Conservation (phyloP, 192 early-diverging fungal genomes). For the Chytriomyces sp. region DNA sequence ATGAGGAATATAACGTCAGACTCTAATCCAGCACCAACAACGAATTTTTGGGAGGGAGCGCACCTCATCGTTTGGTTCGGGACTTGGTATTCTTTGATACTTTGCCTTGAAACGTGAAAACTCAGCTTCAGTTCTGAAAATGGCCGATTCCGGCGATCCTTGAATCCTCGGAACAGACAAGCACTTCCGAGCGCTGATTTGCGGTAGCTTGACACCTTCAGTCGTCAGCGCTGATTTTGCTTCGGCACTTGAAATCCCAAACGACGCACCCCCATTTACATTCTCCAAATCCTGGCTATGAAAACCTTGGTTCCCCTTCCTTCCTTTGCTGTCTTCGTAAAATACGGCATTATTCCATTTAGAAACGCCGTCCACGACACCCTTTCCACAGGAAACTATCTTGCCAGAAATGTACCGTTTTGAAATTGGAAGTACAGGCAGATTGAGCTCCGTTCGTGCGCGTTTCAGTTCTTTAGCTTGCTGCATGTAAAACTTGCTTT, state of each 20-base stretch:
- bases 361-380: too few relatives aligned
- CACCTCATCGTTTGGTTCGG: neutral
- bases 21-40: neutral
- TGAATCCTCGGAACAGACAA: too few relatives aligned
- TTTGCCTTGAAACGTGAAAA: conserved; percentile 3
- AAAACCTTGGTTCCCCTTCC: too few relatives aligned
- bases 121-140: neutral
- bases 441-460: neutral
- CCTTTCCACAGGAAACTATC: too few relatives aligned
- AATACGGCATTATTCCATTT: too few relatives aligned
- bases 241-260: too few relatives aligned
- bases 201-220: too few relatives aligned
- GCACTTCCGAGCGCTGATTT: too few relatives aligned
- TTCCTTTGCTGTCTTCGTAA: too few relatives aligned
- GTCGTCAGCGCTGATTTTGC: too few relatives aligned
- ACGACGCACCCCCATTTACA: too few relatives aligned
- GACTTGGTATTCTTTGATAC: neutral
- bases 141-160: neutral
- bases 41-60: neutral
- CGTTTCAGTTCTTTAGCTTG: neutral
- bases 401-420: neutral
- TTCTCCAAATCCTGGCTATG: too few relatives aligned
- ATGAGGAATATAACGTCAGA: neutral
- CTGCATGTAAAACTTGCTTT: neutral
- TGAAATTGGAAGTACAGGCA: conserved; percentile 1